Evolutionary conservation across 2,329 filamentous ascomycete genomes (phyloP).

Genomic region (Claviceps pazoutovae): DNA sequence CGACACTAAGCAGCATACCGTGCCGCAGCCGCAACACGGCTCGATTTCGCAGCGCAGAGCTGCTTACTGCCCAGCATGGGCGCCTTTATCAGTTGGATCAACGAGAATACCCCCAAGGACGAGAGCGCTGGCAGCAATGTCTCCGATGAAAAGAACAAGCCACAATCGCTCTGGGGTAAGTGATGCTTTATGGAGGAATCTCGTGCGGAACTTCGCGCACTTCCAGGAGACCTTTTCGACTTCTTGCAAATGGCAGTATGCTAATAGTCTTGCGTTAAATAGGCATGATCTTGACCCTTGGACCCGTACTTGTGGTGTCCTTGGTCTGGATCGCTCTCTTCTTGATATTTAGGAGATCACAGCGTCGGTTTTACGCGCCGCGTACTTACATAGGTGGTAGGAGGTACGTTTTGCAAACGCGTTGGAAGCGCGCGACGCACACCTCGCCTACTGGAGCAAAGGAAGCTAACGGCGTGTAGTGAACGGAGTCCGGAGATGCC

Average conservation of each 20-base stretch:
- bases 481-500: conserved; percentile 43
- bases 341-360: conserved; percentile 31
- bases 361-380: conserved; percentile 41
- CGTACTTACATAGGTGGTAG: conserved; percentile 36
- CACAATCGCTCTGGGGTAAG: conserved; percentile 23
- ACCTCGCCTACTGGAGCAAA: background rate
- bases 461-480: conserved; percentile 15
- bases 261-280: conserved; percentile 2
- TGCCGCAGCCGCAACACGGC: no score
- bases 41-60: conserved; percentile 1
- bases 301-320: conserved; percentile 37
- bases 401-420: conserved; percentile 20
- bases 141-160: conserved; percentile 9
- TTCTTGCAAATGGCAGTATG: background rate
- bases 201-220: background rate
- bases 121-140: conserved; percentile 11
- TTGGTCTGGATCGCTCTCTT: conserved; percentile 37
- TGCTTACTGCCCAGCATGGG: conserved; percentile 18
- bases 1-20: background rate
- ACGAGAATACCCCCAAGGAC: conserved; percentile 16
- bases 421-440: no score
- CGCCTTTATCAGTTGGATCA: conserved; percentile 25
- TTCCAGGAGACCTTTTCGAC: no score
- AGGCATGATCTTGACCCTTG: conserved; percentile 36
- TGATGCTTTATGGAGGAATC: background rate